Evolutionary conservation across 148 eudicot genomes (phyloP).

Genomic region (Chenopodium suecicum): DNA sequence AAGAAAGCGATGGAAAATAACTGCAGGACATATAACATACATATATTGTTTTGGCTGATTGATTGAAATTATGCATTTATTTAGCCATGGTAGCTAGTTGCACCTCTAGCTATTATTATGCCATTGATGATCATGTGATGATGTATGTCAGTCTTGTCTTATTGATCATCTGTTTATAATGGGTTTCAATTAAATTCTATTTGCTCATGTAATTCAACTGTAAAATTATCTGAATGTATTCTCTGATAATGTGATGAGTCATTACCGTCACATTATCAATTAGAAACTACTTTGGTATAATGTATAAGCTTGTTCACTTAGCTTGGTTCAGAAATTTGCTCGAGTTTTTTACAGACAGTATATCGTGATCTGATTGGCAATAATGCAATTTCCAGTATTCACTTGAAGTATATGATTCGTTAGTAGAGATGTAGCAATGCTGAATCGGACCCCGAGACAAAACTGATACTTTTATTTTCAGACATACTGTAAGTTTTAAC

Average conservation of each 20-base stretch:
- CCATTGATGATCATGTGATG: not conserved
- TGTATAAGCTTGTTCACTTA: not conserved
- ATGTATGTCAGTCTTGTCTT: not conserved
- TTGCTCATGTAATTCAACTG: too few relatives aligned
- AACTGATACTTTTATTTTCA: too few relatives aligned
- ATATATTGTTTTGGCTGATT: not conserved
- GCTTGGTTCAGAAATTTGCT: not conserved
- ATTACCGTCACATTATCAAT: not conserved
- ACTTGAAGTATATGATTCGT: too few relatives aligned
- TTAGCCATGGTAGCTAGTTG: not conserved
- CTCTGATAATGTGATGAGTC: not conserved
- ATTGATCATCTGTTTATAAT: not conserved
- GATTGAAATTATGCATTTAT: not conserved
- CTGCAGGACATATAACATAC: not conserved
- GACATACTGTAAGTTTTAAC: too few relatives aligned
- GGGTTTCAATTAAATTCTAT: not conserved
- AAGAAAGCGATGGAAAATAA: not conserved
- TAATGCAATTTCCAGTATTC: not conserved
- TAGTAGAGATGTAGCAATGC: not conserved
- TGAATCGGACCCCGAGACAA: not conserved
- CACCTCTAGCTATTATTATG: not conserved
- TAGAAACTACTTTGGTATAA: not conserved
- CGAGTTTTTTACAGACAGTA: not conserved
- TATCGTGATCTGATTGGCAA: too few relatives aligned
- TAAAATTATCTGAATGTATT: constrained; percentile 2